These are phyloP conservation scores for Stenogyne calaminthoides DNA, from an alignment of 305 asterid species.

Conservation along the genomic window DNA sequence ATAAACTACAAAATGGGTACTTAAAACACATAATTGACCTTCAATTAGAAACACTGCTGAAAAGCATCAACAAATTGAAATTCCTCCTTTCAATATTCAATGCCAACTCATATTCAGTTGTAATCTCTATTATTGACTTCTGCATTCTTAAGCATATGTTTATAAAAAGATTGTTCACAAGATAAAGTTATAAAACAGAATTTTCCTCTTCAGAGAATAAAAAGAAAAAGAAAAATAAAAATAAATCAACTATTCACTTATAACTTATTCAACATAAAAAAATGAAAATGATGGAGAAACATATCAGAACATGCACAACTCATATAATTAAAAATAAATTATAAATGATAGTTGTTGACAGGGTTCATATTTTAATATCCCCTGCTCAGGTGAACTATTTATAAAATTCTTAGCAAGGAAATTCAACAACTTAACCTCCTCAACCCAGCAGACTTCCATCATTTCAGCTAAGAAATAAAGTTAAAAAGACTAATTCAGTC, in stretches of 20 bases:
- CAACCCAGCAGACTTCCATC: conserved; percentile 21
- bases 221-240: not conserved
- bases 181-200: not conserved
- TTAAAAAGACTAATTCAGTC: not conserved
- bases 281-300: not conserved
- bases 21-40: no score
- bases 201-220: not conserved
- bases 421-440: conserved; percentile 33
- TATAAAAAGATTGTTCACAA: conserved; percentile 25
- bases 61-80: not conserved
- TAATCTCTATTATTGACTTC: conserved; percentile 20
- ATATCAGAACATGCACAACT: conserved; percentile 8
- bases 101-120: conserved; percentile 14
- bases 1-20: no score
- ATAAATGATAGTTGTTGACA: conserved; percentile 14
- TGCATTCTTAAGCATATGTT: not conserved
- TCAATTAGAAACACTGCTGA: no score
- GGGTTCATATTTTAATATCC: not conserved
- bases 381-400: not conserved
- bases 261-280: not conserved
- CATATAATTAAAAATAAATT: not conserved
- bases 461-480: not conserved
- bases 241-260: not conserved
- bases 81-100: conserved; percentile 23
- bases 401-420: conserved; percentile 17